A percentile compares a stretch with the other conserved stretches of the same genome.
phyloP scores from a whole-genome alignment of 352 stramenopile species.

The Elongisporangium undulatum region DNA sequence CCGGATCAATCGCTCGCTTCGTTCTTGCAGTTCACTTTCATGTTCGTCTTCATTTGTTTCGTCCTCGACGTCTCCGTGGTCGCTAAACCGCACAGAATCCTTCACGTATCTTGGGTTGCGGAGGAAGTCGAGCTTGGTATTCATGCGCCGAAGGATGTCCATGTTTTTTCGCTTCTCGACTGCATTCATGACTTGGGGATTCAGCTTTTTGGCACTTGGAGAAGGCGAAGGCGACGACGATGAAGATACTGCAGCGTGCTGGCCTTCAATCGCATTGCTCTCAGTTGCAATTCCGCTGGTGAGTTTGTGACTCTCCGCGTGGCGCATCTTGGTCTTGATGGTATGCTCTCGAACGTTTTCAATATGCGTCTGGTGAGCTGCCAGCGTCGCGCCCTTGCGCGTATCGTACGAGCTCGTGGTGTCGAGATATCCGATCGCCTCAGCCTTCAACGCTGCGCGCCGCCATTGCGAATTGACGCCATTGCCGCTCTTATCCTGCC shows the following conservation, averaged over 20 bases:
- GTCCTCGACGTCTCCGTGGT: background rate
- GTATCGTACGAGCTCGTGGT: conserved; percentile 38
- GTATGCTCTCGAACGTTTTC: conserved; percentile 12
- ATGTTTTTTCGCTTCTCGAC: conserved; percentile 57
- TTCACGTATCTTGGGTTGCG: conserved; percentile 53
- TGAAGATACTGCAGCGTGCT: background rate
- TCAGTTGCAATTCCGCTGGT: background rate
- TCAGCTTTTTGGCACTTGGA: background rate
- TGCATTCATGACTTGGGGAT: conserved; percentile 29
- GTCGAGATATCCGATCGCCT: conserved; percentile 47
- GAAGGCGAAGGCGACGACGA: conserved; percentile 1
- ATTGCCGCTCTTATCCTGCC: conserved; percentile 51
- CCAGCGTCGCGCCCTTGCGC: conserved; percentile 46
- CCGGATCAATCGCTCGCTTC: background rate
- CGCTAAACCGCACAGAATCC: background rate
- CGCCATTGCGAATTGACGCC: conserved; percentile 1
- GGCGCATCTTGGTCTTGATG: conserved; percentile 15
- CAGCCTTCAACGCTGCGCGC: conserved; percentile 4
- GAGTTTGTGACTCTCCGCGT: conserved; percentile 6
- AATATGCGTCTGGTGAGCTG: conserved; percentile 37
- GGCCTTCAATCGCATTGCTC: background rate
- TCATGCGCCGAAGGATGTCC: conserved; percentile 68
- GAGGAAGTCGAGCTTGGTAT: conserved; percentile 71
- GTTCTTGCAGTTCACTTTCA: background rate
- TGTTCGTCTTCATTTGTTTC: background rate